Base-by-base conservation (phyloP, 2,329 filamentous ascomycete species). In the Thielaviopsis musarum region DNA sequence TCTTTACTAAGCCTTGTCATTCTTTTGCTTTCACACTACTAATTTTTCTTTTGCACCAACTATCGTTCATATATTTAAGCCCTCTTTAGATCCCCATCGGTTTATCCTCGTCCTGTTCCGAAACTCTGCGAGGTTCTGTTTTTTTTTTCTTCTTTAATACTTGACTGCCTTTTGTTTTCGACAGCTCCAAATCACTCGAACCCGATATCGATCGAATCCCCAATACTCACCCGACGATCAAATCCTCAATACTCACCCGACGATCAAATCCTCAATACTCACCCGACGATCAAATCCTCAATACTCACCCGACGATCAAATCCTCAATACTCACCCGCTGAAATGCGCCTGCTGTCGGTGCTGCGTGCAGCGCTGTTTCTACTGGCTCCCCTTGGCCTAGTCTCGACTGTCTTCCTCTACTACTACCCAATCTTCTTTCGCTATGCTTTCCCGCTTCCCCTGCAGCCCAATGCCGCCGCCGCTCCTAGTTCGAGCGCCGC, bases 351-450 rank as follows among this genome's bases (percentile, higher is more conserved):
- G 64, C 71, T 75, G 74, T 73, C 81, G 80, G 77, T 75, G 70
- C 71, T 82, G 70, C 74, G 77, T 67, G 66, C 81, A 56, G 70
- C 80, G 56, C 68, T 86, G 52, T 54, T 48, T 52, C 26, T 60
- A 5, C 61, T 73, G 66, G 67, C 70, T 64, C 83, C 88, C 55
- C 67, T 91, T 68, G 84, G 87, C 61, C 66, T 91, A 67, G 72
- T 81, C 64, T 80, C 81, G 67, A 88, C 87, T 57, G 66, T 83
- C 64, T 94, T 91, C 72, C 78, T 97, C 58, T 96, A 96, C 73
- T 75, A 91, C 48, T 97, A 95, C 69, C 91, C 93, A 9, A 67
- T 88, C 65, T 85, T 95, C 67, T 79, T 82, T 64, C 79, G 81
- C 67, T 97, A 91, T 75, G 83, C 79, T 45, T 97, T 96, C 71